These are phyloP conservation scores for Escovopsis weberi DNA, from an alignment of 2,329 filamentous ascomycete genomes.

Conservation along the genomic window DNA sequence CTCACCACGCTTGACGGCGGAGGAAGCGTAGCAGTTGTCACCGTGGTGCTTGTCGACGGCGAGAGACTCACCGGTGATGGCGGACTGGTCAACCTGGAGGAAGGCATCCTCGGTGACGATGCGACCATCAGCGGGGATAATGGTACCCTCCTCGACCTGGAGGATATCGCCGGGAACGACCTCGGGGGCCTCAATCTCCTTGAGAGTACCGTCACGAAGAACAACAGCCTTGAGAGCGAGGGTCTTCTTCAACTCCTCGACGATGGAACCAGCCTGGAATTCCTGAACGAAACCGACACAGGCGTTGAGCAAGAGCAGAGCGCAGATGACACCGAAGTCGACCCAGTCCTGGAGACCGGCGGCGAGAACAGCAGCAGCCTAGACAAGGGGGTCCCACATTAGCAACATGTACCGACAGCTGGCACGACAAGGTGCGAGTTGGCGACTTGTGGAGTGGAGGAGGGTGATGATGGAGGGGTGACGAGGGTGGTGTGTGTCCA, in stretches of 20 bases:
- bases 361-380: slow-evolving; percentile 65
- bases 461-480: slow-evolving; percentile 2
- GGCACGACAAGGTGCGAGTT: slow-evolving; percentile 1
- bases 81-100: slow-evolving; percentile 82
- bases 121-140: slow-evolving; percentile 77
- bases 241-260: slow-evolving; percentile 83
- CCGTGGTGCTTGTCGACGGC: slow-evolving; percentile 77
- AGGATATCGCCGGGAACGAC: slow-evolving; percentile 85
- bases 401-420: slow-evolving; percentile 8
- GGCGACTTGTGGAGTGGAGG: neutral
- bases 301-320: slow-evolving; percentile 69
- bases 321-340: slow-evolving; percentile 85
- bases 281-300: slow-evolving; percentile 79
- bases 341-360: slow-evolving; percentile 81
- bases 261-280: slow-evolving; percentile 78
- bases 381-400: slow-evolving; percentile 9
- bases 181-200: slow-evolving; percentile 68
- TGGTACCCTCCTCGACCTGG: slow-evolving; percentile 79
- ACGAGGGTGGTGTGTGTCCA: slow-evolving; percentile 9
- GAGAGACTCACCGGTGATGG: slow-evolving; percentile 83
- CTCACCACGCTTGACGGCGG: slow-evolving; percentile 80
- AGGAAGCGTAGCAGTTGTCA: slow-evolving; percentile 73
- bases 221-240: slow-evolving; percentile 79
- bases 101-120: slow-evolving; percentile 74
- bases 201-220: slow-evolving; percentile 60